Percentiles rank a stretch among this genome's conserved stretches.
These are phyloP conservation scores for Trichoderma harzianum DNA, from an alignment of 2,329 filamentous ascomycete species.

Conservation along the genomic window DNA sequence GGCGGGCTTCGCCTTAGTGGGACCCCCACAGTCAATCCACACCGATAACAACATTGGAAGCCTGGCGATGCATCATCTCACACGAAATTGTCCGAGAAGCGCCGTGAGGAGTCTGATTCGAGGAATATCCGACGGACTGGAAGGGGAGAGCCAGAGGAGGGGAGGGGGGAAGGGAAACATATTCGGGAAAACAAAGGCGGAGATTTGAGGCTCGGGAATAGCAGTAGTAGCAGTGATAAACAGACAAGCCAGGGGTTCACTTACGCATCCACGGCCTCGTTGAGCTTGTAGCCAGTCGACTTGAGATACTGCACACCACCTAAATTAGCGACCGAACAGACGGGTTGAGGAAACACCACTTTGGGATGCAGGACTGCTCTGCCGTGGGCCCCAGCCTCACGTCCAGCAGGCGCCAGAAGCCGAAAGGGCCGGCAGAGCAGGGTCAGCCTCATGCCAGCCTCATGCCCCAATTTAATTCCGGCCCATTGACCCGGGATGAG, in stretches of 20 bases:
- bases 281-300: slow-evolving; percentile 47
- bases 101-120: slow-evolving; percentile 13
- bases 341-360: slow-evolving; percentile 11
- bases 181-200: slow-evolving; percentile 8
- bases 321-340: slow-evolving; percentile 9
- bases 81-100: slow-evolving; percentile 28
- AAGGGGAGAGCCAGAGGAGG: not conserved
- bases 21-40: slow-evolving; percentile 31
- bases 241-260: slow-evolving; percentile 31
- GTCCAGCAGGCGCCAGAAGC: slow-evolving; percentile 12
- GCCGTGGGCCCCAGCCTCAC: slow-evolving; percentile 6
- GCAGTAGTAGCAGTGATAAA: not conserved
- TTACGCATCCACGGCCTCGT: slow-evolving; percentile 56
- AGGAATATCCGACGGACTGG: slow-evolving; percentile 15
- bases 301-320: slow-evolving; percentile 43
- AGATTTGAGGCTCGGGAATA: not conserved
- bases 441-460: slow-evolving; percentile 17
- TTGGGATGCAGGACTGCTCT: slow-evolving; percentile 5
- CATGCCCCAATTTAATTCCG: slow-evolving; percentile 14
- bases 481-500: slow-evolving; percentile 15
- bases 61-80: slow-evolving; percentile 20
- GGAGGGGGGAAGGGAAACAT: not conserved
- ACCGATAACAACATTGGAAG: slow-evolving; percentile 20
- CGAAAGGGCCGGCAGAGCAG: slow-evolving; percentile 6
- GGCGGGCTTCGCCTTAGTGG: slow-evolving; percentile 30